phyloP scores from a whole-genome alignment of 2,329 filamentous ascomycete species.

The Dothideomycetes sp. region DNA sequence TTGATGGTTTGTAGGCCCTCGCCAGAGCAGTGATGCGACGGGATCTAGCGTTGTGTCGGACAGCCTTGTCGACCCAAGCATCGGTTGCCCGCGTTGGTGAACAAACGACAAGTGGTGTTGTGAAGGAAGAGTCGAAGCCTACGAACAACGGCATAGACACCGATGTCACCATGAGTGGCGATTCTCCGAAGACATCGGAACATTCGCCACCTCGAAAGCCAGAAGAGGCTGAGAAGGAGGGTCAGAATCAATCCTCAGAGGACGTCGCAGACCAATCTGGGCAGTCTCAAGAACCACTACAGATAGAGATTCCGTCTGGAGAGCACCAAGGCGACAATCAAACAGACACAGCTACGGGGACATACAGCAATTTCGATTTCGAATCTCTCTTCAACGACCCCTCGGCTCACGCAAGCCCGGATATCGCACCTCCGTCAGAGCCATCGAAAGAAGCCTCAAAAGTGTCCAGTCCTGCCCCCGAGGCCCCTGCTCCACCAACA shows the following conservation, averaged over 20 bases:
- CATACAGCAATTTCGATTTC: slow-evolving; percentile 19
- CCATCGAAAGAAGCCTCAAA: slow-evolving; percentile 1
- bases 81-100: not conserved
- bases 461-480: not conserved
- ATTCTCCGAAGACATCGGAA: not conserved
- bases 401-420: not conserved
- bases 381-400: slow-evolving; percentile 24
- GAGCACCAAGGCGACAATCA: slow-evolving; percentile 7
- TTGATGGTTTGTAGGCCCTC: slow-evolving; percentile 20
- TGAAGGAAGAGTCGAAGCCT: not conserved
- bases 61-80: not conserved
- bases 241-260: not conserved
- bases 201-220: not conserved
- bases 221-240: not conserved
- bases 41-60: slow-evolving; percentile 19
- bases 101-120: not conserved
- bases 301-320: slow-evolving; percentile 4
- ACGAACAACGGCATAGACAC: not conserved
- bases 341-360: slow-evolving; percentile 8
- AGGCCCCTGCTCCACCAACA: not conserved
- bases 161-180: not conserved
- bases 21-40: slow-evolving; percentile 22
- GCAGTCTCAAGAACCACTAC: not conserved
- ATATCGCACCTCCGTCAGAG: not conserved
- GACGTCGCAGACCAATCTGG: not conserved